A percentile compares a stretch with the other conserved stretches of the same genome.
Evolutionary conservation across 1,284 basidiomycete genomes (phyloP).

Genomic region (Sporisorium sorghi): DNA sequence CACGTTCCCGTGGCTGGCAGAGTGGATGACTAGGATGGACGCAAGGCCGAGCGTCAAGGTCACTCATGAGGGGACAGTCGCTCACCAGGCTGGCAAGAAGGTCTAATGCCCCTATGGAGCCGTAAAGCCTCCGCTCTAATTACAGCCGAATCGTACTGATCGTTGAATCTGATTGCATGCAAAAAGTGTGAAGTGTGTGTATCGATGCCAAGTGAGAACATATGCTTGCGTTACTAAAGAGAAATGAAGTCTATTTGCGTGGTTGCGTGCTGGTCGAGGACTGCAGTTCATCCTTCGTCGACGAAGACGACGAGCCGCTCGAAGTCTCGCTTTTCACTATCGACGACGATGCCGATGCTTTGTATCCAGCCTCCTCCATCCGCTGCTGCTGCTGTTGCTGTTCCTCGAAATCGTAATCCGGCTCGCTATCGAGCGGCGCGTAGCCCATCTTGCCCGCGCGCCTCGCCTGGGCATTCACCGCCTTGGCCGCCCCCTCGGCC

Average conservation of each 20-base stretch:
- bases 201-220: background rate
- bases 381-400: slow-evolving; percentile 11
- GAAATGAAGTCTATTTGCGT: background rate
- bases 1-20: slow-evolving; percentile 24
- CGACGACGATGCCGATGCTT: too few relatives aligned
- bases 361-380: background rate
- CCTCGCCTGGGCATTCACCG: slow-evolving; percentile 29
- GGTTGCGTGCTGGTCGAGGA: background rate
- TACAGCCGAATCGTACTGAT: background rate
- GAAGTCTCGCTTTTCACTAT: background rate
- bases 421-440: slow-evolving; percentile 12
- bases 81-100: slow-evolving; percentile 10
- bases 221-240: background rate
- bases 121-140: background rate
- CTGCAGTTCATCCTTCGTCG: background rate
- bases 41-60: slow-evolving; percentile 19
- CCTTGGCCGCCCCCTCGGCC: slow-evolving; percentile 22
- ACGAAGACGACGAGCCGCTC: background rate
- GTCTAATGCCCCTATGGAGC: background rate
- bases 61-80: slow-evolving; percentile 13
- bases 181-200: background rate
- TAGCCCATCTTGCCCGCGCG: slow-evolving; percentile 50
- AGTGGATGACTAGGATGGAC: slow-evolving; percentile 32
- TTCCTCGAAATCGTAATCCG: slow-evolving; percentile 13
- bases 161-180: slow-evolving; percentile 4